Evolutionary conservation across 805 yeast species (phyloP).

Genomic region (Saccharomycopsis babjevae): DNA sequence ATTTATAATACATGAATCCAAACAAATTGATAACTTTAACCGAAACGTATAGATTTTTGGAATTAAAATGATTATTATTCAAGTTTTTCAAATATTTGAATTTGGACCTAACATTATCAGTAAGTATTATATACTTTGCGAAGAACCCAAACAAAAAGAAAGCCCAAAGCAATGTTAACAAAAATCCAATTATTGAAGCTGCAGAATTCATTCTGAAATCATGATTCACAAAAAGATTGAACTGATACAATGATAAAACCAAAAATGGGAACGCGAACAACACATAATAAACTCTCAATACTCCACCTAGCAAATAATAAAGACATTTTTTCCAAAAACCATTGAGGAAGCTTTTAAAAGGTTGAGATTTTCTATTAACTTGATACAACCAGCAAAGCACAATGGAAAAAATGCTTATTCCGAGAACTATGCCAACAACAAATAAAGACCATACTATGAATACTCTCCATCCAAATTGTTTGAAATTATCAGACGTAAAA

Average conservation of each 20-base stretch:
- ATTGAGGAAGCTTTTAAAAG: slow-evolving; percentile 1
- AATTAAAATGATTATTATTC: background rate
- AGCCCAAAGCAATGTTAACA: slow-evolving; percentile 28
- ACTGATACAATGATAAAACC: slow-evolving; percentile 27
- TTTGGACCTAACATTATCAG: background rate
- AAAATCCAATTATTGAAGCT: slow-evolving; percentile 23
- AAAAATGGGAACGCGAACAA: slow-evolving; percentile 36
- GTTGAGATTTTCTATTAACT: background rate
- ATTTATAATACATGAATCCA: slow-evolving; percentile 35
- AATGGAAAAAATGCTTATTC: slow-evolving; percentile 1
- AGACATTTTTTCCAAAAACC: slow-evolving; percentile 21
- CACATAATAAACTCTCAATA: slow-evolving; percentile 26
- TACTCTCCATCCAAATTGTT: slow-evolving; percentile 31
- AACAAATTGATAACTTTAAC: slow-evolving; percentile 36
- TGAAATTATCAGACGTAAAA: slow-evolving; percentile 18
- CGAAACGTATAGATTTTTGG: slow-evolving; percentile 34
- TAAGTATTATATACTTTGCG: slow-evolving; percentile 23
- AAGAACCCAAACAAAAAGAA: slow-evolving; percentile 28
- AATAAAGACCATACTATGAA: slow-evolving; percentile 28
- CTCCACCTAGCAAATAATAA: slow-evolving; percentile 27
- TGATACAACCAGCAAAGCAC: slow-evolving; percentile 2
- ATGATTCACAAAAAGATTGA: slow-evolving; percentile 3
- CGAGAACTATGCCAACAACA: background rate
- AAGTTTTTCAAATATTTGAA: slow-evolving; percentile 7
- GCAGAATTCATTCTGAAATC: background rate